These are phyloP conservation scores for Podaxis carcinomalis DNA, from an alignment of 768 basidiomycete genomes.

Conservation along the genomic window DNA sequence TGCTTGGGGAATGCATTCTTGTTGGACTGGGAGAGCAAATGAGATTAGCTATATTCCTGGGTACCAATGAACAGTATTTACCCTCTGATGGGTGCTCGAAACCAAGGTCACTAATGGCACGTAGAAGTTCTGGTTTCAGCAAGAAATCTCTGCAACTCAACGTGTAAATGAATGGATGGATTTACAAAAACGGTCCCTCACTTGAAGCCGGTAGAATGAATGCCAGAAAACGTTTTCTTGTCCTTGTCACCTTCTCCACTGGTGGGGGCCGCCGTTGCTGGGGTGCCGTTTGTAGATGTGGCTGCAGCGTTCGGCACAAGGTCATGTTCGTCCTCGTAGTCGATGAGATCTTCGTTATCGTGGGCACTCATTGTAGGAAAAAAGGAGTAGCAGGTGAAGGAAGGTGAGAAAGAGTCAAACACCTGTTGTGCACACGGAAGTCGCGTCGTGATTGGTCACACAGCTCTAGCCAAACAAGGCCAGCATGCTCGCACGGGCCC, in stretches of 20 bases:
- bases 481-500: slow-evolving; percentile 33
- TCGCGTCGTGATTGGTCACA: slow-evolving; percentile 22
- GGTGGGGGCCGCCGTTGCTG: slow-evolving; percentile 33
- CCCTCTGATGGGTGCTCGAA: slow-evolving; percentile 99
- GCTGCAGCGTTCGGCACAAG: slow-evolving; percentile 53
- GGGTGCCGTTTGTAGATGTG: slow-evolving; percentile 44
- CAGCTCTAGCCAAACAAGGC: slow-evolving; percentile 26
- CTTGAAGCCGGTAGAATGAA: slow-evolving; percentile 99
- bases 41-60: not conserved
- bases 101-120: slow-evolving; percentile 98
- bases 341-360: slow-evolving; percentile 90
- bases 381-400: slow-evolving; percentile 21
- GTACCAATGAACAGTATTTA: slow-evolving; percentile 24
- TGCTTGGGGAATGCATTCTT: slow-evolving; percentile 99
- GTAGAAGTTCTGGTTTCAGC: slow-evolving; percentile 93
- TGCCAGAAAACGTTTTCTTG: slow-evolving; percentile 98
- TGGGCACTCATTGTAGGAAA: slow-evolving; percentile 60
- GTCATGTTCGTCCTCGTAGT: slow-evolving; percentile 92
- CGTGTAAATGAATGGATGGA: slow-evolving; percentile 10
- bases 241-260: slow-evolving; percentile 72
- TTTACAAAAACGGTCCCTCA: slow-evolving; percentile 29
- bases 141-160: slow-evolving; percentile 78
- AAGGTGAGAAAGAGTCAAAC: slow-evolving; percentile 20
- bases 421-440: slow-evolving; percentile 11
- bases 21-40: slow-evolving; percentile 67